Base-by-base conservation (phyloP, 2,329 filamentous ascomycete genomes). In the Aspergillus glaucus region DNA sequence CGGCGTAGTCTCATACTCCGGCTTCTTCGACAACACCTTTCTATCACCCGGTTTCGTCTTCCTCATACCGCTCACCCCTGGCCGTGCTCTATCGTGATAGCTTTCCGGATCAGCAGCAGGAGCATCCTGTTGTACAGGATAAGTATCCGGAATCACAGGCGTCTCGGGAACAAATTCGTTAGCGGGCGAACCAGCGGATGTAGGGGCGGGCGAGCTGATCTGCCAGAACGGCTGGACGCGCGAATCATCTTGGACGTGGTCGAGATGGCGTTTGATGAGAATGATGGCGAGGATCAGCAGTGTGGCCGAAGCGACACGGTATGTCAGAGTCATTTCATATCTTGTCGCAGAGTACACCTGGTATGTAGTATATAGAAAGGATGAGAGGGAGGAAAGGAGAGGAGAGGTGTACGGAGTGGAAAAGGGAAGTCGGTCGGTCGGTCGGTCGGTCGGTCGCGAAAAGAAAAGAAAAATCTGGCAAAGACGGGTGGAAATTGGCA, bases 281-380 rank as follows among this genome's bases (percentile, higher is more conserved):
- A 64, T 28, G 36, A 67, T 50, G 46, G 56, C 45, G 50, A 64
- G 30, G 53, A 66, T 55, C 45, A 66, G 58, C 44, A 67, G 59
- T 53, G 55, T 60, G 47, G 61, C 59, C 49, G 58, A 50, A 50
- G 62, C 52, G 51, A 62, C 54, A 57, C 62, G 56, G 57, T 51
- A 47, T 36, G 58, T 57, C 42, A 57, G 46, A 53, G 64, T 58
- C 57, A 60, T 60, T 40, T 40, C 30, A 55, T 52, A 57, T 17
- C 42, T 32, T 28, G 15, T n/a, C 7, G 42, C 17, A 22, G 19
- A 26, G 10, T 12, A 30, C 26, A 30, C 9, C 26, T 30, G 10
- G 10, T 30, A 49, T 39, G 43, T 37, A 30, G 26, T 28, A 48
- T 39, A 45, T 37, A 22, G 14, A 44, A 43, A 36, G 39, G 43